phyloP scores from a whole-genome alignment of 352 stramenopile species.

The Pilasporangium apinafurcum region DNA sequence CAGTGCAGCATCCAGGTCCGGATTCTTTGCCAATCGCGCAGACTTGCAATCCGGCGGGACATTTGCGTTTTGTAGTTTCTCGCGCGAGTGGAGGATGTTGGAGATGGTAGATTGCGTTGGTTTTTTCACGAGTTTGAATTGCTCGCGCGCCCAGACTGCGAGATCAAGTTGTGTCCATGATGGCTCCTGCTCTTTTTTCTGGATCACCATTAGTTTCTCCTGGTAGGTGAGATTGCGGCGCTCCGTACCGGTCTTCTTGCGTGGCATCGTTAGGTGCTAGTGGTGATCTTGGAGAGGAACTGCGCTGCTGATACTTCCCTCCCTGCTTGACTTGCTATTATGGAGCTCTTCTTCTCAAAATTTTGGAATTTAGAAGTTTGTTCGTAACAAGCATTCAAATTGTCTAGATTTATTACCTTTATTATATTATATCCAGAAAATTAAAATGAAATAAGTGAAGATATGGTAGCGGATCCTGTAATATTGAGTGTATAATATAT shows the following conservation, averaged over 20 bases:
- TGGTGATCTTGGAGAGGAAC: too few species aligned
- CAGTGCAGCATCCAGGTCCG: slow-evolving; percentile 40
- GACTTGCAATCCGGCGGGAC: slow-evolving; percentile 37
- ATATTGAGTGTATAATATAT: too few species aligned
- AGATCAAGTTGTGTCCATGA: slow-evolving; percentile 47
- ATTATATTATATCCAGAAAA: too few species aligned
- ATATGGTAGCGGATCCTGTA: too few species aligned
- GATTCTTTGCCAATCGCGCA: slow-evolving; percentile 34
- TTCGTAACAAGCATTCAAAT: too few species aligned
- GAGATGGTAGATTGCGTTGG: slow-evolving; percentile 66
- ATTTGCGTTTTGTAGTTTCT: slow-evolving; percentile 31
- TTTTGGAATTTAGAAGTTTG: too few species aligned
- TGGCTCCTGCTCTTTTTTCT: slow-evolving; percentile 46
- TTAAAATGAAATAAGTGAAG: too few species aligned
- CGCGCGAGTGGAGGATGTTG: slow-evolving; percentile 42
- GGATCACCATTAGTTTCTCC: slow-evolving; percentile 49
- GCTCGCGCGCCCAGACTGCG: slow-evolving; percentile 43
- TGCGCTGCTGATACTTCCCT: too few species aligned
- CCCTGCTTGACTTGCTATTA: too few species aligned
- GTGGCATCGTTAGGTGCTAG: too few species aligned
- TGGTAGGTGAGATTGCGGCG: slow-evolving; percentile 58
- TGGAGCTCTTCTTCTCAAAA: too few species aligned
- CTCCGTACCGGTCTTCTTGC: background rate
- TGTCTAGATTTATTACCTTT: too few species aligned
- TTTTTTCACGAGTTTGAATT: slow-evolving; percentile 33